These are phyloP conservation scores for Sporisorium exsertum DNA, from an alignment of 1,284 basidiomycete genomes.

Conservation along the genomic window DNA sequence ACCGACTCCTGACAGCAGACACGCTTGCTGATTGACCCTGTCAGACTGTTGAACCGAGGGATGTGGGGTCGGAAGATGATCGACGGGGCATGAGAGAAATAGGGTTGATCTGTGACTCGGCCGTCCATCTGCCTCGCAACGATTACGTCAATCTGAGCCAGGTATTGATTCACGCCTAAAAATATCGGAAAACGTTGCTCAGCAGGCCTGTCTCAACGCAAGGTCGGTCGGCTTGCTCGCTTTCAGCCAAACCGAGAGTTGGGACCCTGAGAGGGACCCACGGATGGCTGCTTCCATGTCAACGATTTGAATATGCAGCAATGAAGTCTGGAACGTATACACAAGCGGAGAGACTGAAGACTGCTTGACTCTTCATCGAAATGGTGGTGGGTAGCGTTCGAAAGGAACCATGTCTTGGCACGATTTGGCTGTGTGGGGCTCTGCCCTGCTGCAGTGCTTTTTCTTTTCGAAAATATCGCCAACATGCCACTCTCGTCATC, in stretches of 20 bases:
- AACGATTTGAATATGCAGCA: too few relatives aligned
- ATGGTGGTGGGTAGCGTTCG: too few relatives aligned
- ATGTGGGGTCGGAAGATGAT: neutral
- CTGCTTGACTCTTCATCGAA: too few relatives aligned
- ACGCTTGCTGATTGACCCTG: too few relatives aligned
- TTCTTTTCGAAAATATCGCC: neutral
- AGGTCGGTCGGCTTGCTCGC: too few relatives aligned
- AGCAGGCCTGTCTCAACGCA: neutral
- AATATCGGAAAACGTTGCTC: neutral
- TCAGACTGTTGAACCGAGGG: too few relatives aligned
- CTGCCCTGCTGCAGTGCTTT: neutral
- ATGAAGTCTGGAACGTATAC: too few relatives aligned
- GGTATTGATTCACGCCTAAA: neutral
- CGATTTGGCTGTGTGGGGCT: neutral
- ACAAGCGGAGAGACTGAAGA: too few relatives aligned
- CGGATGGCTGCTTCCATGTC: too few relatives aligned
- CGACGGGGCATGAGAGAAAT: neutral
- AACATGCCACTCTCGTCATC: constrained; percentile 14
- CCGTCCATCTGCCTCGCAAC: neutral
- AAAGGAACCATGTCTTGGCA: constrained; percentile 6
- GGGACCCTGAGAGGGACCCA: too few relatives aligned
- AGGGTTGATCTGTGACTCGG: neutral
- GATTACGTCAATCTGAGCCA: neutral
- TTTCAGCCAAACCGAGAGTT: too few relatives aligned
- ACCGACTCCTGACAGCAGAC: too few relatives aligned